A percentile compares a stretch with the other conserved stretches of the same genome.
phyloP scores from a whole-genome alignment of 768 basidiomycete species.

The Leccinum disarticulatum region DNA sequence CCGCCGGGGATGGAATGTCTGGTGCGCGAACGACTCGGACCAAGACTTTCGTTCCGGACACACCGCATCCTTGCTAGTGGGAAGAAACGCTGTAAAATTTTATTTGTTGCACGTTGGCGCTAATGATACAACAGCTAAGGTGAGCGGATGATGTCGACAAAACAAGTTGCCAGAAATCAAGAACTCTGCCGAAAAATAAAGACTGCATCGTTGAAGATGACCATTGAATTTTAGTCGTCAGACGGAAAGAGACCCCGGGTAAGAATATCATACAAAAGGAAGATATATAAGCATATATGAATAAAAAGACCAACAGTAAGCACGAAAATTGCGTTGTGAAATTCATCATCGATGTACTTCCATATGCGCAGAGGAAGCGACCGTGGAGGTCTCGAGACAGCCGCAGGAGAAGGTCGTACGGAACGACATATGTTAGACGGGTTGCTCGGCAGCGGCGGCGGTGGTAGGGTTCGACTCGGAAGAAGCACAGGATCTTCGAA shows the following conservation, averaged over 20 bases:
- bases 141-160: not conserved
- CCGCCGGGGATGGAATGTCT: no score
- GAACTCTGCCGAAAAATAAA: not conserved
- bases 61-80: not conserved
- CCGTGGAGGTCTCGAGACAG: slow-evolving; percentile 4
- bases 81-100: not conserved
- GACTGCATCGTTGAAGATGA: not conserved
- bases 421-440: not conserved
- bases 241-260: slow-evolving; percentile 27
- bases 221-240: slow-evolving; percentile 22
- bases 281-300: slow-evolving; percentile 28
- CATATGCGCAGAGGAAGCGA: slow-evolving; percentile 17
- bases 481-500: slow-evolving; percentile 21
- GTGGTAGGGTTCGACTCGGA: slow-evolving; percentile 14
- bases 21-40: no score
- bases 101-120: slow-evolving; percentile 2
- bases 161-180: not conserved
- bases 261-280: slow-evolving; percentile 31
- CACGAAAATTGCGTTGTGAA: slow-evolving; percentile 29
- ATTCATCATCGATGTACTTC: slow-evolving; percentile 25
- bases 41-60: no score
- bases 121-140: slow-evolving; percentile 17
- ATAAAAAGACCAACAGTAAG: slow-evolving; percentile 28
- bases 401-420: not conserved
- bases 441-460: not conserved